A percentile compares a stretch with the other conserved stretches of the same genome.
These are phyloP conservation scores for Venturia asperata DNA, from an alignment of 2,329 filamentous ascomycete species.

Conservation along the genomic window DNA sequence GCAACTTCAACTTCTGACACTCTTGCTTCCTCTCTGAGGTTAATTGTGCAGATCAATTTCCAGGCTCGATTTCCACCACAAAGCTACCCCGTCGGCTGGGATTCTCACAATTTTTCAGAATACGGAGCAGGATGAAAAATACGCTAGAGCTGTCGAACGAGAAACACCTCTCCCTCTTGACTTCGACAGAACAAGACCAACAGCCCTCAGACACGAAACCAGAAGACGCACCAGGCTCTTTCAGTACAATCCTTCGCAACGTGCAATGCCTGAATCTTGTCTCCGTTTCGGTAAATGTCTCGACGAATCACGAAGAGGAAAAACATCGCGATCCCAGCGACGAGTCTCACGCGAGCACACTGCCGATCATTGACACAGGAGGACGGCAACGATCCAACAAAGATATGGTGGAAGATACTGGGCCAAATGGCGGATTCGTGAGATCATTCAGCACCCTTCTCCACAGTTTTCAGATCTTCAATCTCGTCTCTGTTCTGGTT, in stretches of 20 bases:
- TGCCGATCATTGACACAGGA: not conserved
- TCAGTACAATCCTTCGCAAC: not conserved
- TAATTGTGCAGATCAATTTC: no score
- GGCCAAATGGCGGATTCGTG: not conserved
- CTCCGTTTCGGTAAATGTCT: not conserved
- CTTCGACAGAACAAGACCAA: not conserved
- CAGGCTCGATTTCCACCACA: no score
- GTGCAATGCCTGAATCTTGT: not conserved
- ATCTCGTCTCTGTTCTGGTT: not conserved
- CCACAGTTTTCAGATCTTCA: not conserved
- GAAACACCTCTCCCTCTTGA: not conserved
- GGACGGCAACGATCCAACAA: not conserved
- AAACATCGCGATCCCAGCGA: not conserved
- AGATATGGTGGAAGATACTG: not conserved
- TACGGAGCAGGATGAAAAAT: not conserved
- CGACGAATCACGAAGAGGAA: not conserved
- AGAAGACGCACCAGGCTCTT: not conserved
- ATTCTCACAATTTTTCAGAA: not conserved
- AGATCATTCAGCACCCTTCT: not conserved
- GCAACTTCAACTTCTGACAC: no score
- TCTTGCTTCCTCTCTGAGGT: no score
- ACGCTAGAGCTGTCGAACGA: not conserved
- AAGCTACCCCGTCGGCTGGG: no score
- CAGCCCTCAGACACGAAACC: not conserved
- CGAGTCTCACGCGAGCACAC: no score